Evolutionary conservation across 2,329 filamentous ascomycete species (phyloP).

Genomic region (Pseudogymnoascus sp.): DNA sequence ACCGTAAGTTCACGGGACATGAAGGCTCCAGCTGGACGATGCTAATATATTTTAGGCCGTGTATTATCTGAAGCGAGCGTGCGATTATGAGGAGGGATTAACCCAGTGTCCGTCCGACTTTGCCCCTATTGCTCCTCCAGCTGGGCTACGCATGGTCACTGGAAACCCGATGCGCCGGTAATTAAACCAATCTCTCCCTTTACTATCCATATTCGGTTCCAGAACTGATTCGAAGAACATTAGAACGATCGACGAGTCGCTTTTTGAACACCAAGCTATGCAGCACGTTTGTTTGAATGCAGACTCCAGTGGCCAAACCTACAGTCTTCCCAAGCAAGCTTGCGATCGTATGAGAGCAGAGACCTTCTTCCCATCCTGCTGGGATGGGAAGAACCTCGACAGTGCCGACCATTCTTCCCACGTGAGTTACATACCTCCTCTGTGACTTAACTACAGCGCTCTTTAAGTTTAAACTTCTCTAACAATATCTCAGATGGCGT

Average conservation of each 20-base stretch:
- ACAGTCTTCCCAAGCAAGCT: background rate
- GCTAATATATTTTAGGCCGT: conserved; percentile 13
- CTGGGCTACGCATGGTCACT: conserved; percentile 20
- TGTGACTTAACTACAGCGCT: background rate
- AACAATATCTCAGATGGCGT: conserved; percentile 4
- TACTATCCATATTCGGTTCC: background rate
- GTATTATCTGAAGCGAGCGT: conserved; percentile 19
- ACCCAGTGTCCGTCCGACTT: background rate
- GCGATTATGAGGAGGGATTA: conserved; percentile 6
- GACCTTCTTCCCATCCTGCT: conserved; percentile 18
- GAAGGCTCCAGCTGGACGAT: background rate
- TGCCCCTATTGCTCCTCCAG: conserved; percentile 12
- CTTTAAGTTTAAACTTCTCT: background rate
- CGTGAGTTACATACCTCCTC: conserved; percentile 7
- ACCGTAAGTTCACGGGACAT: conserved; percentile 10
- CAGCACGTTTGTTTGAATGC: conserved; percentile 4
- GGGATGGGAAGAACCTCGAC: conserved; percentile 19
- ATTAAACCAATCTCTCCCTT: background rate
- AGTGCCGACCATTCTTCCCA: conserved; percentile 16
- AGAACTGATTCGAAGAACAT: background rate
- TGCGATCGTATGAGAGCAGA: background rate
- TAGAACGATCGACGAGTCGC: background rate
- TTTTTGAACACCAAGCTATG: conserved; percentile 3
- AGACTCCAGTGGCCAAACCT: background rate
- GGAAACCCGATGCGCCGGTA: conserved; percentile 16